Evolutionary conservation across 2,329 filamentous ascomycete species (phyloP).

Genomic region (Cladosporium sp.): DNA sequence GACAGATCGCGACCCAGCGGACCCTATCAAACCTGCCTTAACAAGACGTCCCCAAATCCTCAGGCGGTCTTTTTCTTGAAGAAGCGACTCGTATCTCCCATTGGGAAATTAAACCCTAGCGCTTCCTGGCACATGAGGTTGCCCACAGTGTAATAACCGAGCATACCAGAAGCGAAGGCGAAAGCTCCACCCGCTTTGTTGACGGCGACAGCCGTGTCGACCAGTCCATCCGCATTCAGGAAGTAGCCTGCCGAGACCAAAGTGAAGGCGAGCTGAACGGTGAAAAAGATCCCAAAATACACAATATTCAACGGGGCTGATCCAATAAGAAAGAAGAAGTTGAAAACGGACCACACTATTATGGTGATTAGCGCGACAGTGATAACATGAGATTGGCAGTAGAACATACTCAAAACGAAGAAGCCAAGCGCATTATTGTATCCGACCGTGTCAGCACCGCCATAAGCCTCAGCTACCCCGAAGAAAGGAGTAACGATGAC

Average conservation of each 20-base stretch:
- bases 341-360: constrained; percentile 49
- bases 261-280: constrained; percentile 48
- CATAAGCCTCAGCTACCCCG: constrained; percentile 48
- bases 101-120: constrained; percentile 40
- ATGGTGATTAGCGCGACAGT: neutral
- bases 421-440: constrained; percentile 54
- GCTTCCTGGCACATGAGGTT: constrained; percentile 46
- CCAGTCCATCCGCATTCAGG: constrained; percentile 46
- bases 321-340: constrained; percentile 48
- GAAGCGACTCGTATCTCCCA: constrained; percentile 45
- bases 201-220: constrained; percentile 37
- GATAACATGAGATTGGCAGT: neutral
- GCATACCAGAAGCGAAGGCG: constrained; percentile 48
- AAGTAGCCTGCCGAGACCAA: constrained; percentile 49
- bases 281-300: constrained; percentile 51
- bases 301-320: constrained; percentile 50
- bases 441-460: constrained; percentile 40
- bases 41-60: neutral
- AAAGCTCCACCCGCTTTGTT: constrained; percentile 50
- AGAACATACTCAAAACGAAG: constrained; percentile 46
- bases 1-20: neutral
- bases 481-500: constrained; percentile 51
- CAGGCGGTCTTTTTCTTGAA: constrained; percentile 37
- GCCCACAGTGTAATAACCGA: constrained; percentile 49
- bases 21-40: neutral